Base-by-base conservation (phyloP, 2,329 filamentous ascomycete species). In the Apiospora malaysiana region DNA sequence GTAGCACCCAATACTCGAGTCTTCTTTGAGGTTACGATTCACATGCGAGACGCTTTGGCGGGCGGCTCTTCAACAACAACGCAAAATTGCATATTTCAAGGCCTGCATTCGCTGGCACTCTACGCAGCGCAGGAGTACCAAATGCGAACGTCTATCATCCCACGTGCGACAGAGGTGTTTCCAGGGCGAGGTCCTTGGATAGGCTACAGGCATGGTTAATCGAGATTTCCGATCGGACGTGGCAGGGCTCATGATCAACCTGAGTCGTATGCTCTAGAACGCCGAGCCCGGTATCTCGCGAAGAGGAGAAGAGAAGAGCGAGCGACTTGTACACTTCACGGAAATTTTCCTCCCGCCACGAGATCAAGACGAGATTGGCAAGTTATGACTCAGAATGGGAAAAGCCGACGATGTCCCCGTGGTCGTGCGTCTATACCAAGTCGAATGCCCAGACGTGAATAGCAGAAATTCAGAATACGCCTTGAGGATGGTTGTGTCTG, bases 241-340 rank as follows among this genome's bases (percentile, higher is more conserved):
- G 27, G 56, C 56, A 63, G 56, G 56, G 14, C 56, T 63, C 56
- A 40, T 63, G 32, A n/a, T 18, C 56, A 63, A 63, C 56, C 32
- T 40, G 56, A 40, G 40, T 63, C 32, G 56, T 40, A 63, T 40
- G 56, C 56, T 40, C 56, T 40, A 40, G 21, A 40, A 14, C 32
- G 56, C 56, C 56, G 32, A 63, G 56, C 56, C 56, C 32, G 32
- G 56, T n/a, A 63, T 63, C 56, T 40, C 32, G 21, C 56, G 51
- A 37, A 37, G 51, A 37, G 27, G 51, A 59, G 47, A 18, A 37
- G 51, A 5, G 18, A 21, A n/a, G 21, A 37, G 27, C 27, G 21
- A 37, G 27, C 27, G 51, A 37, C 37, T 63, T 40, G 32, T 2
- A 27, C n/a, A 18, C 21, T 63, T 40, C 21, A 63, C 56, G 18